Base-by-base conservation (phyloP, 768 basidiomycete species). In the Leccinum imitatum region DNA sequence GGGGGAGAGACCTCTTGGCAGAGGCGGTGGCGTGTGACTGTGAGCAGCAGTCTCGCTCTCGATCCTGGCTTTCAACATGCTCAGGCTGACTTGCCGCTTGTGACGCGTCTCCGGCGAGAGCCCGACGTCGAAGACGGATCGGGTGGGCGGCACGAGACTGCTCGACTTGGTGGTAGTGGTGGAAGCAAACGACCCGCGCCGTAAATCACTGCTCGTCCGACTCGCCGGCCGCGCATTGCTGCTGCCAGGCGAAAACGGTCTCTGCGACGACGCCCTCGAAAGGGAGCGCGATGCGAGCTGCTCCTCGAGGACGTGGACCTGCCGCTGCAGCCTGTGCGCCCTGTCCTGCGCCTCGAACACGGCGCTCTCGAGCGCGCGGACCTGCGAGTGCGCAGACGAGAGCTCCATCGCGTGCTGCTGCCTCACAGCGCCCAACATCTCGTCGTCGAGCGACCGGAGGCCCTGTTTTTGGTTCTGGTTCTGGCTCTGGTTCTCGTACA, bases 51-150 rank as follows among this genome's bases (percentile, higher is more conserved):
- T 76, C 73, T 95, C 93, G 70, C 90, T 89, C 61, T 93, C 90
- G 66, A 95, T 95, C 48, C 93, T 85, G 21, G 91, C 92, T 69
- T 93, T 93, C 54, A 95, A 84, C 90, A 95, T 95, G 73, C 87
- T 85, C 65, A 95, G 74, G 74, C 90, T 91, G 65, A 92, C 85
- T 66, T 86, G 84, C 57, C 92, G 87, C 69, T 93, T 93, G 73
- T 93, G 91, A 30, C 83, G 78, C 37, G 89, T 87, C 72, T 91
- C 89, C 0, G 89, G 82, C 7, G 89, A 84, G 52, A 94, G 79
- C 54, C 81, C 82, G 30, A 85, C 82, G 61, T 92, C 90, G 58
- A 90, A 84, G 4, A 85, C 80, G 1, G 86, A 82, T 25, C 87
- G 80, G 27, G 84, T 77, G 44, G 69, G 65, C 10, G 80, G 78